phyloP scores from a whole-genome alignment of 257 asterid genomes.

The Handroanthus guayacan region DNA sequence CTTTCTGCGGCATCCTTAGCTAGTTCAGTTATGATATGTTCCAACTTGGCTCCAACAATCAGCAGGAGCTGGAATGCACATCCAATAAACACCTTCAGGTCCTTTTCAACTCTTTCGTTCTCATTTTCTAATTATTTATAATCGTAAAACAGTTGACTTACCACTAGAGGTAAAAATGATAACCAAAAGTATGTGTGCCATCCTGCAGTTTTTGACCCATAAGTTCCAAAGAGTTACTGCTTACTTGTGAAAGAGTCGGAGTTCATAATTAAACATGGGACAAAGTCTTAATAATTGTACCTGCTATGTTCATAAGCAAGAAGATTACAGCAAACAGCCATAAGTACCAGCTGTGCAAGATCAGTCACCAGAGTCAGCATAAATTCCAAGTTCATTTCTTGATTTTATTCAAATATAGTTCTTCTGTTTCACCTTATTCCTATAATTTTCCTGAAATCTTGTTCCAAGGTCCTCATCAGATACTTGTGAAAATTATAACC shows the following conservation, averaged over 20 bases:
- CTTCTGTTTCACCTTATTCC: conserved; percentile 69
- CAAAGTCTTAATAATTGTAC: conserved; percentile 45
- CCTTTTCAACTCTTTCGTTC: background rate
- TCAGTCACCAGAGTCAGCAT: conserved; percentile 36
- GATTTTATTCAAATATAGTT: background rate
- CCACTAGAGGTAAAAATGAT: conserved; percentile 79
- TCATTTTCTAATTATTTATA: too few relatives aligned
- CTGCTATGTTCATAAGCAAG: conserved; percentile 80
- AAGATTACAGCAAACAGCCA: conserved; percentile 89
- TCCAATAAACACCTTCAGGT: background rate
- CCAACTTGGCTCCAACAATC: conserved; percentile 85
- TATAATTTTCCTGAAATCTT: conserved; percentile 79
- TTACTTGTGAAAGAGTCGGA: background rate
- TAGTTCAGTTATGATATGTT: conserved; percentile 77
- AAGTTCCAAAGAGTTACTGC: conserved; percentile 1
- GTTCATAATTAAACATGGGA: background rate
- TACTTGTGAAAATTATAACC: conserved; percentile 73
- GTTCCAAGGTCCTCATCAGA: conserved; percentile 76
- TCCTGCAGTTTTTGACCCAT: conserved; percentile 57
- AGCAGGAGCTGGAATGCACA: conserved; percentile 63
- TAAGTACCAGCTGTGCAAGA: conserved; percentile 78
- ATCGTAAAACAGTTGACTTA: conserved; percentile 41
- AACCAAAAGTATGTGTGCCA: conserved; percentile 95
- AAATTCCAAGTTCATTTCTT: background rate
- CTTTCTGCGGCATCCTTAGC: conserved; percentile 62